Base-by-base conservation (phyloP, 176 grass and related monocot genomes). In the Tuctoria greenei region DNA sequence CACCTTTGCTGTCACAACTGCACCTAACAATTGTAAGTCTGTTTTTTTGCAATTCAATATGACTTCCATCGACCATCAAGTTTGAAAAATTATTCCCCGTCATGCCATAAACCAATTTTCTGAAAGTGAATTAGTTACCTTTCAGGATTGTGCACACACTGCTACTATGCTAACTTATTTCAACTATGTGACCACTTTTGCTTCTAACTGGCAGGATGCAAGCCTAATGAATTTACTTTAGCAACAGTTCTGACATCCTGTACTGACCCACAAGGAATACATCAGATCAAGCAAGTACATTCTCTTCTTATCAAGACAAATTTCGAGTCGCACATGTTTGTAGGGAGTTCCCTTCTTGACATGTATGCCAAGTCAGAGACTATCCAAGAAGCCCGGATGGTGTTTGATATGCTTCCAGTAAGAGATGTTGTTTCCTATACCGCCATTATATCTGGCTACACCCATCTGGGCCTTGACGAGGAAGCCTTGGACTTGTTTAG, bases 381-480 rank as follows among this genome's bases (percentile, higher is more conserved):
- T 83, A 85, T 93, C 52, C 58, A 85, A 57, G 87, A 93, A 80
- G 87, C 91, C 73, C 69, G 46, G 37, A 93, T 50, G 64, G 75
- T 93, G 40, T 93, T 93, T 12, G 61, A 83, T 72, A 64, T 88
- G 74, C 75, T 93, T 81, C 82, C 84, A 52, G 71, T 79, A 80
- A 93, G 91, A 67, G 91, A 93, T 26, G 72, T 87, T 74, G 87
- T 93, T 85, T 88, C 85, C 14, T 90, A 80, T 52, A 88, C 91
- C 3, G 75, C 91, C 37, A 93, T 93, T 85, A 85, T 90, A 71
- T 83, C 91, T 20, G 84, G 82, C 12, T 93, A 93, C 82, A 80
- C 79, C 36, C 87, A 81, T 26, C 60, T 87, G 44, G 87, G 79
- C 51, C 91, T 93, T 74, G 91, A 90, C 60, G 87, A 80, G 55